Evolutionary conservation across 2,329 filamentous ascomycete species (phyloP).

Genomic region (Lachnellula suecica): DNA sequence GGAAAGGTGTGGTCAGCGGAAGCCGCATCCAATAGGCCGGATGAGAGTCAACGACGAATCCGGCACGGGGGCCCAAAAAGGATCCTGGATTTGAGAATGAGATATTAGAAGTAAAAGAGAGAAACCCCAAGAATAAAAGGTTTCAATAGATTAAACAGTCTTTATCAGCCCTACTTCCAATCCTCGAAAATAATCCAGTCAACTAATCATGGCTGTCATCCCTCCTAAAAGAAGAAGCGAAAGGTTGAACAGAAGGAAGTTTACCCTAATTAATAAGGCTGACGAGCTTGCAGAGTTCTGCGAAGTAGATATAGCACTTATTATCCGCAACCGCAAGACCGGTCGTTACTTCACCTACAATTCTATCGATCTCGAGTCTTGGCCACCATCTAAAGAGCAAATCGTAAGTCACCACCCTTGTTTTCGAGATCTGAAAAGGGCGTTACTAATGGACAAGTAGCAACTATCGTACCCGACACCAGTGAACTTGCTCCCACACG

Average conservation of each 20-base stretch:
- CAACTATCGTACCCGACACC: background rate
- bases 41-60: background rate
- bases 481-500: background rate
- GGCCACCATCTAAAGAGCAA: constrained; percentile 8
- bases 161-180: no score
- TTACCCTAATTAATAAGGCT: constrained; percentile 3
- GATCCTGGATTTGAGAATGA: background rate
- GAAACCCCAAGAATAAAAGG: no score
- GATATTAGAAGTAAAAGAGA: background rate
- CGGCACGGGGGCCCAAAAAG: background rate
- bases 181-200: background rate
- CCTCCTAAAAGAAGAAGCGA: constrained; percentile 8
- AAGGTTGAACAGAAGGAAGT: constrained; percentile 2
- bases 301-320: constrained; percentile 2
- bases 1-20: no score
- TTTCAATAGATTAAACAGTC: no score
- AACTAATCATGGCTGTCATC: background rate
- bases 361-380: constrained; percentile 6
- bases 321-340: constrained; percentile 1
- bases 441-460: background rate
- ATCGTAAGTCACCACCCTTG: background rate
- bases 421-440: background rate
- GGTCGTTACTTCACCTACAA: constrained; percentile 3
- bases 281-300: constrained; percentile 4
- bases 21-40: background rate